Percentiles rank a stretch among this genome's conserved stretches.
Evolutionary conservation across 495 filamentous ascomycete genomes (phyloP).

Genomic region (Viridothelium virens): DNA sequence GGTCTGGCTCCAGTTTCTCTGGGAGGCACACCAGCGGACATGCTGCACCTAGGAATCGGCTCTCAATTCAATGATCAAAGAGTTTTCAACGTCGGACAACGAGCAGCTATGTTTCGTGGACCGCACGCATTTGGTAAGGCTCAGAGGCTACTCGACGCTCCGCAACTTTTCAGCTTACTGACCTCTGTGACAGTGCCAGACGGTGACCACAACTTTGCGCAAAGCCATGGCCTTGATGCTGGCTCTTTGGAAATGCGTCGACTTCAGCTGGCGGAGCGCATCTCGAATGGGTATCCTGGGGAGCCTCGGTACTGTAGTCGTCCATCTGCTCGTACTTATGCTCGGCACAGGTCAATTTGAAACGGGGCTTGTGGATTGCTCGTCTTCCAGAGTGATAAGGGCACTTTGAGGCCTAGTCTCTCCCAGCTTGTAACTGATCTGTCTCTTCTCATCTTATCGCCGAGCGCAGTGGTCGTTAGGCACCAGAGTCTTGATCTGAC

Average conservation of each 20-base stretch:
- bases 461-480: too few species aligned
- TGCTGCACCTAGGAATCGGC: neutral
- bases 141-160: too few species aligned
- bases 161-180: too few species aligned
- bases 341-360: neutral
- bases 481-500: too few species aligned
- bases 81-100: neutral
- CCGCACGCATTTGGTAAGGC: neutral
- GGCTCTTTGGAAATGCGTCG: neutral
- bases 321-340: neutral
- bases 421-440: too few species aligned
- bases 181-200: too few species aligned
- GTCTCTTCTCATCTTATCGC: too few species aligned
- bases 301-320: neutral
- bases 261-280: neutral
- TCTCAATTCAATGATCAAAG: neutral
- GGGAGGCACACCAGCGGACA: neutral
- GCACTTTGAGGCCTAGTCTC: too few species aligned
- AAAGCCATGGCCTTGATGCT: neutral
- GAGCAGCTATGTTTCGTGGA: neutral
- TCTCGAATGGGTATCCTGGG: neutral
- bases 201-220: too few species aligned
- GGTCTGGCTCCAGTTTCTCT: neutral
- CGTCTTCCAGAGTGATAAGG: too few species aligned
- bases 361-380: too few species aligned